Evolutionary conservation across 2,329 filamentous ascomycete genomes (phyloP).

Genomic region (Penicillium hordei): DNA sequence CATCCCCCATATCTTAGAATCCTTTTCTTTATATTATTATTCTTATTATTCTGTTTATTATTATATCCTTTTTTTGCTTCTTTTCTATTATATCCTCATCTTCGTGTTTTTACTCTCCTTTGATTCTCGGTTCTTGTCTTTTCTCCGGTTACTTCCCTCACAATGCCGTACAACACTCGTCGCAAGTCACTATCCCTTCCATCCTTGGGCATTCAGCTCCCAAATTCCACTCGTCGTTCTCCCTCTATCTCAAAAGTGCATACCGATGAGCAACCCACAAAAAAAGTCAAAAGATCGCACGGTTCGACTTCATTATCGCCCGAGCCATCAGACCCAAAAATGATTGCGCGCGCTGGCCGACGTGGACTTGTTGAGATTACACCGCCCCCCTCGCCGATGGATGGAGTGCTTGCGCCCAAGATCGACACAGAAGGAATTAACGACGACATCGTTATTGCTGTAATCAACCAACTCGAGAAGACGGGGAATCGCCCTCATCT

Average conservation of each 20-base stretch:
- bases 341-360: conserved; percentile 33
- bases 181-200: conserved; percentile 92
- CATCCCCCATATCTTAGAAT: conserved; percentile 6
- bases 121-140: conserved; percentile 15
- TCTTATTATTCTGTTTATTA: conserved; percentile 18
- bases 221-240: conserved; percentile 59
- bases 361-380: conserved; percentile 67
- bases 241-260: conserved; percentile 62
- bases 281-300: conserved; percentile 79
- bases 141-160: conserved; percentile 27
- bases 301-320: conserved; percentile 48
- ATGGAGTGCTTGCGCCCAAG: conserved; percentile 50
- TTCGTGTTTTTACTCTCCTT: conserved; percentile 5
- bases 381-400: conserved; percentile 72
- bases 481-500: conserved; percentile 90
- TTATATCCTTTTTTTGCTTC: conserved; percentile 13
- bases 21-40: conserved; percentile 19
- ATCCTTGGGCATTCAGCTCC: conserved; percentile 86
- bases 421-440: conserved; percentile 82
- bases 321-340: conserved; percentile 34
- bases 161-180: conserved; percentile 94
- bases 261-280: conserved; percentile 57
- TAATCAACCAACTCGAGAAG: conserved; percentile 82
- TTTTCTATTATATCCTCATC: conserved; percentile 4
- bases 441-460: conserved; percentile 91